phyloP scores from a whole-genome alignment of 257 asterid species.

The Solanum dulcamara region DNA sequence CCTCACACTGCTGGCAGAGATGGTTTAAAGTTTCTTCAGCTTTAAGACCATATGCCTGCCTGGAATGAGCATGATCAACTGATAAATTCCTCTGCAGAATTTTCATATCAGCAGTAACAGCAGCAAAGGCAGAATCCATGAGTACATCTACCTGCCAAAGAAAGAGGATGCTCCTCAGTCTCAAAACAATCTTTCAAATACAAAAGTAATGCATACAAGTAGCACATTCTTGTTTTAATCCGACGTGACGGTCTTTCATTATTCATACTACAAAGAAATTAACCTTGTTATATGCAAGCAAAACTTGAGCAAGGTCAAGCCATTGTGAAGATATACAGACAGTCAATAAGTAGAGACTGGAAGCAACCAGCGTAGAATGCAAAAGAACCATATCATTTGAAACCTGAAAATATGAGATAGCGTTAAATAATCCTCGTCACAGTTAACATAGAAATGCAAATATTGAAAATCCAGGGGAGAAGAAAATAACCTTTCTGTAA shows the following conservation, averaged over 20 bases:
- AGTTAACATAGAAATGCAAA: background rate
- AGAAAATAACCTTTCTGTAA: conserved; percentile 55
- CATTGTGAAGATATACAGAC: conserved; percentile 74
- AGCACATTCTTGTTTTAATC: background rate
- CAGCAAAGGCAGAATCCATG: conserved; percentile 75
- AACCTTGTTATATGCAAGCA: conserved; percentile 77
- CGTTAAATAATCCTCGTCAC: conserved; percentile 3
- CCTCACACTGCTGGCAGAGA: conserved; percentile 94
- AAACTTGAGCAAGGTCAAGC: conserved; percentile 88
- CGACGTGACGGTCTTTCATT: background rate
- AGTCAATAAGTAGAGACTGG: conserved; percentile 62
- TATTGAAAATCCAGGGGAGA: background rate
- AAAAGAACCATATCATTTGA: conserved; percentile 65
- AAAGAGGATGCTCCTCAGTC: background rate
- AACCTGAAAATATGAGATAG: conserved; percentile 35
- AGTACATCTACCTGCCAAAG: conserved; percentile 84
- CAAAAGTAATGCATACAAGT: background rate
- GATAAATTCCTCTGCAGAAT: conserved; percentile 68
- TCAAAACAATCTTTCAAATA: background rate
- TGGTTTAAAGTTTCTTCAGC: conserved; percentile 60
- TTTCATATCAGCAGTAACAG: conserved; percentile 58
- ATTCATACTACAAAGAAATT: background rate
- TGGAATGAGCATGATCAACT: conserved; percentile 36
- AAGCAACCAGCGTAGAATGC: conserved; percentile 92
- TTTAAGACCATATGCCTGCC: conserved; percentile 31